These are phyloP conservation scores for Mucor mucedo DNA, from an alignment of 371 early-diverging fungal species.

Conservation along the genomic window DNA sequence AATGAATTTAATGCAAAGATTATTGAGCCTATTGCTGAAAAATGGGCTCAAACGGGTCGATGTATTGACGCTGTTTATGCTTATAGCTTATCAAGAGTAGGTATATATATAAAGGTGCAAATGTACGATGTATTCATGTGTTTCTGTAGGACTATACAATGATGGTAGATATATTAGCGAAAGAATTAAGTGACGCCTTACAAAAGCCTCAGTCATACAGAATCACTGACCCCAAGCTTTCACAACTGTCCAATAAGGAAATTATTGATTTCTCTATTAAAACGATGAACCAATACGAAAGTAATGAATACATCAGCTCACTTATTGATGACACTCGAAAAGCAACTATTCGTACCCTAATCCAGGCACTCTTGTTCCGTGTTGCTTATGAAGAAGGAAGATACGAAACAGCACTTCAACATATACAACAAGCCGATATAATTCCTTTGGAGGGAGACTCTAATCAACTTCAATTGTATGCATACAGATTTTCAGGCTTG, in stretches of 20 bases:
- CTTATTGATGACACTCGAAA: conserved; percentile 42
- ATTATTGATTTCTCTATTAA: conserved; percentile 52
- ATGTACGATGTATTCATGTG: neutral
- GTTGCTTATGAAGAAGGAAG: conserved; percentile 51
- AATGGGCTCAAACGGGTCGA: conserved; percentile 69
- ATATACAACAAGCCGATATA: conserved; percentile 34
- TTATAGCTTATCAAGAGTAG: conserved; percentile 61
- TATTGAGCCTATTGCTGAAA: conserved; percentile 71
- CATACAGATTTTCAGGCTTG: conserved; percentile 64
- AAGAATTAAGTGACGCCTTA: conserved; percentile 75
- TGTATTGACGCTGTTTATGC: conserved; percentile 78
- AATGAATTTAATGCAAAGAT: conserved; percentile 69
- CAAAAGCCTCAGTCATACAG: conserved; percentile 27
- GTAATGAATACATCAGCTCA: conserved; percentile 48
- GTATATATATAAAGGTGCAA: neutral
- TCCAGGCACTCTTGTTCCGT: conserved; percentile 65
- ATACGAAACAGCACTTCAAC: conserved; percentile 43
- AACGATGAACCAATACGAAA: conserved; percentile 55
- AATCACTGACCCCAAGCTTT: conserved; percentile 5
- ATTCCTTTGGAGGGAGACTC: conserved; percentile 70
- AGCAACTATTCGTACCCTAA: conserved; percentile 58
- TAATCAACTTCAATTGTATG: conserved; percentile 59
- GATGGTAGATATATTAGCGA: conserved; percentile 77
- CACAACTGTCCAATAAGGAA: conserved; percentile 21
- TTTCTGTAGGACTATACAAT: conserved; percentile 65